A percentile compares a stretch with the other conserved stretches of the same genome.
phyloP scores from a whole-genome alignment of 805 yeast species.

The Saturnispora bothae region DNA sequence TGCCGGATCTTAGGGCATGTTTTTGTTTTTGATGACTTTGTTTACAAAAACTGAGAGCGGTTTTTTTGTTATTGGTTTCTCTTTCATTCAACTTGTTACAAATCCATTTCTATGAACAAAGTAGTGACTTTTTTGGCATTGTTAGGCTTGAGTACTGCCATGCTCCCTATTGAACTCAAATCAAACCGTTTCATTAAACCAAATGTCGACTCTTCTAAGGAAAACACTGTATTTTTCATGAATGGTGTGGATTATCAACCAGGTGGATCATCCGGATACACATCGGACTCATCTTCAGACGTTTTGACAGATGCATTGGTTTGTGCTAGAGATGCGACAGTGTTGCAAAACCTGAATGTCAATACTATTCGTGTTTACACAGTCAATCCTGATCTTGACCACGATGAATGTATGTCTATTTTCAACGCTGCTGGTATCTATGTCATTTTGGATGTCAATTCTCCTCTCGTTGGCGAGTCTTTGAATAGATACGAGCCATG shows the following conservation, averaged over 20 bases:
- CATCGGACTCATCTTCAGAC: conserved; percentile 33
- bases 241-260: conserved; percentile 90
- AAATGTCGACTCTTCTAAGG: conserved; percentile 21
- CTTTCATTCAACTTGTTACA: background rate
- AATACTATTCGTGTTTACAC: conserved; percentile 82
- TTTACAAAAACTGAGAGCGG: too few species aligned
- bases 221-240: conserved; percentile 60
- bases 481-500: conserved; percentile 63
- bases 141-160: conserved; percentile 25
- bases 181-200: conserved; percentile 55
- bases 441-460: conserved; percentile 74
- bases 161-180: conserved; percentile 46
- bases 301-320: conserved; percentile 58
- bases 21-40: too few species aligned
- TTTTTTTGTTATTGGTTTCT: too few species aligned
- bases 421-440: conserved; percentile 88
- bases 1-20: too few species aligned
- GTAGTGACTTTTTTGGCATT: conserved; percentile 9
- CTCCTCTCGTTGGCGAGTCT: conserved; percentile 57
- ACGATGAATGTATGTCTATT: conserved; percentile 85
- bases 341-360: conserved; percentile 64
- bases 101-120: background rate
- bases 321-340: conserved; percentile 74
- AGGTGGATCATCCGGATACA: conserved; percentile 72
- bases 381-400: conserved; percentile 72